Conservation (phyloP, 176 grass and related monocot genomes). For the maize (Zea mays) region Zm-B73-REFERENCE-NAM-5.0 NC_050104.1:145741501-145742000, state of each 20-base stretch:
- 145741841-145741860: background rate
- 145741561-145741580: slow-evolving; percentile 53
- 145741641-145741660: slow-evolving; percentile 56
- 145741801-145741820: slow-evolving; percentile 46
- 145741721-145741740: slow-evolving; percentile 14
- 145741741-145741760: slow-evolving; percentile 14
- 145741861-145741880: no score
- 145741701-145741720: slow-evolving; percentile 47
- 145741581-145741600: slow-evolving; percentile 67
- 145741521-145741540: slow-evolving; percentile 82
- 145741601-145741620: slow-evolving; percentile 61
- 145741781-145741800: slow-evolving; percentile 36
- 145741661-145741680: slow-evolving; percentile 29
- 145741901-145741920: no score
- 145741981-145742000: no score
- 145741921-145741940: no score
- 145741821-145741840: slow-evolving; percentile 33
- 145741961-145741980: no score
- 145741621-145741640: slow-evolving; percentile 60
- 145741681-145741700: slow-evolving; percentile 38
- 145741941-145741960: no score
- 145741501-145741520: slow-evolving; percentile 65
- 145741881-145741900: no score
- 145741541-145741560: slow-evolving; percentile 46
- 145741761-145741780: slow-evolving; percentile 34